Evolutionary conservation across 2,329 filamentous ascomycete species (phyloP), one percentile per base, ranked within the genome.

Genomic region (Colletotrichum endophyticum): DNA sequence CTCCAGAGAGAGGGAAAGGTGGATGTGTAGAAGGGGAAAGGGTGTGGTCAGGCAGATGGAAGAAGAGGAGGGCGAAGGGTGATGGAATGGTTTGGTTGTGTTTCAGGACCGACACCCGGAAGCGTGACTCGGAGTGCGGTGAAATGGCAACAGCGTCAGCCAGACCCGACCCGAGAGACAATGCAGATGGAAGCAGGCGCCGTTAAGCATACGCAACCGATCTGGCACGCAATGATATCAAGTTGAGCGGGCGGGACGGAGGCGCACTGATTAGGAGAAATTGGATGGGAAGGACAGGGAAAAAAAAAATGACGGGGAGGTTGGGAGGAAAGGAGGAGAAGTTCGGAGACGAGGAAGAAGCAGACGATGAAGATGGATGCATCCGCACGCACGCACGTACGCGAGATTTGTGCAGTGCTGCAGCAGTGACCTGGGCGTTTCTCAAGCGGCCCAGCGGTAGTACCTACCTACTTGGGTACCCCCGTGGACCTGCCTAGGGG

Each of bases 51-150:
- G 59, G 56, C 53, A 72, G 74, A 61, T 25, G 66, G 32, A 68
- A 70, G 66, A 68, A 19, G 67, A 30, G 67, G 67, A 76, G 56
- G 64, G 73, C 28, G 30, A 59, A 69, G 68, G 68, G 66, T 66
- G 74, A 73, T 66, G 64, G 70, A 66, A 25, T 70, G 66, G 66
- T 77, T 66, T 77, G 72, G 72, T 70, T 72, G 71, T 75, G 75
- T 75, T 77, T 77, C 75, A 75, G 75, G 72, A 77, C 75, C 75
- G 62, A 72, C 66, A 67, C 67, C 67, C 67, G 75, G 49, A 76
- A 76, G 74, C 74, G 74, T 76, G 74, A 76, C 74, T 74, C 74
- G 74, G 74, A 39, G 69, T 76, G 73, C 63, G 70, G 70, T 76
- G 63, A 68, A 73, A 53, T 75, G 63, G 70, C 67, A 70, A 34